A percentile compares a stretch with the other conserved stretches of the same genome.
Evolutionary conservation across 768 basidiomycete species (phyloP).

Genomic region (Podaxis sp.): DNA sequence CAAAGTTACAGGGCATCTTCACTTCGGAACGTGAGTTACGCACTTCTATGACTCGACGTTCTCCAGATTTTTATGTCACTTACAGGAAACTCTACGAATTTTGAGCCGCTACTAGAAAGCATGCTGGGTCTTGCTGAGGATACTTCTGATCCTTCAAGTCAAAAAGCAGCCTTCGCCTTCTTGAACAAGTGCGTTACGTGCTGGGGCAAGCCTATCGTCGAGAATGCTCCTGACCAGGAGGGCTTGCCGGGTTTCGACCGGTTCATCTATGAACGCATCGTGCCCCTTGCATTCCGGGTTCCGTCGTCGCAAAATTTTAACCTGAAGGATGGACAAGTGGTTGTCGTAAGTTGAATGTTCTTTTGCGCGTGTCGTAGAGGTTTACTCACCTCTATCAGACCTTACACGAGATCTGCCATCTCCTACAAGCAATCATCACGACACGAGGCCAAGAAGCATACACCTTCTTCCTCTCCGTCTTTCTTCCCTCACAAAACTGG

Average conservation of each 20-base stretch:
- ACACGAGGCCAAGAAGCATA: conserved; percentile 81
- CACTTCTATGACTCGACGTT: background rate
- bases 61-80: conserved; percentile 1
- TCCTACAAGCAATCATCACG: conserved; percentile 77
- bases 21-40: conserved; percentile 76
- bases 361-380: background rate
- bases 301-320: conserved; percentile 80
- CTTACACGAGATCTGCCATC: conserved; percentile 82
- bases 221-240: conserved; percentile 33
- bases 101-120: conserved; percentile 74
- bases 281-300: conserved; percentile 81
- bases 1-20: conserved; percentile 82
- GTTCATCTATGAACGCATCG: conserved; percentile 84
- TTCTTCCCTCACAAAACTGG: conserved; percentile 88
- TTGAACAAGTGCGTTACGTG: conserved; percentile 62
- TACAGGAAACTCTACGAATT: conserved; percentile 49
- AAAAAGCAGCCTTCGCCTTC: conserved; percentile 81
- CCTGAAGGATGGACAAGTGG: conserved; percentile 83
- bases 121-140: conserved; percentile 75
- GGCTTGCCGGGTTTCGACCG: conserved; percentile 86
- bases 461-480: conserved; percentile 73
- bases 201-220: conserved; percentile 55
- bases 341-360: conserved; percentile 60
- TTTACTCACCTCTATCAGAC: conserved; percentile 47
- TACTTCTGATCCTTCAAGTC: conserved; percentile 68